These are phyloP conservation scores for Aspergillus fumigatiaffinis DNA, from an alignment of 2,329 filamentous ascomycete genomes.

Conservation along the genomic window DNA sequence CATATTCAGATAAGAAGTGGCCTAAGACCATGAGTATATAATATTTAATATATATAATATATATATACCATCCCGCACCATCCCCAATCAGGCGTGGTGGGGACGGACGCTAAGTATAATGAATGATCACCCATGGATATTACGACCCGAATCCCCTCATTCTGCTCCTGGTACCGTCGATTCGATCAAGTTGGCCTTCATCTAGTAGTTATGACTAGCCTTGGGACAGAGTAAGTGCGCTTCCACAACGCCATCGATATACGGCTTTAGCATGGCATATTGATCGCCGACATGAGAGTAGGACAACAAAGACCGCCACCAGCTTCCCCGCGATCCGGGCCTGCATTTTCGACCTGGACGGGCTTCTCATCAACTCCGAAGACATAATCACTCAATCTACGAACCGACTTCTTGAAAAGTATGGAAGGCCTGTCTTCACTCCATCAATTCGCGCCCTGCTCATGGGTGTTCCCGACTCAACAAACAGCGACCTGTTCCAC, in stretches of 20 bases:
- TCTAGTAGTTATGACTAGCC: not conserved
- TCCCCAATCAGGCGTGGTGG: not conserved
- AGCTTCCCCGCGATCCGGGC: slow-evolving; percentile 25
- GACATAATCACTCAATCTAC: slow-evolving; percentile 25
- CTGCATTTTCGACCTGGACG: slow-evolving; percentile 35
- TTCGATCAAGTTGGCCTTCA: too few relatives aligned
- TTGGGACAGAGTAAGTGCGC: not conserved
- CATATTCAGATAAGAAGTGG: too few relatives aligned
- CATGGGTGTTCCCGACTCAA: slow-evolving; percentile 22
- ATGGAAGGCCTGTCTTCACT: slow-evolving; percentile 13
- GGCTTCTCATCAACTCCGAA: slow-evolving; percentile 33
- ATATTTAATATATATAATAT: too few relatives aligned
- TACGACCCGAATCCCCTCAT: not conserved
- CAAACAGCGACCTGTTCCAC: slow-evolving; percentile 25
- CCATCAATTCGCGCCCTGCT: slow-evolving; percentile 18
- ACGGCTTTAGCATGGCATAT: too few relatives aligned
- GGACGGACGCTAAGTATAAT: not conserved
- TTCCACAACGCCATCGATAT: too few relatives aligned
- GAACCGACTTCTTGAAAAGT: slow-evolving; percentile 18
- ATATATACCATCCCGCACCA: not conserved
- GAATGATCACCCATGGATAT: not conserved
- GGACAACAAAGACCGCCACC: slow-evolving; percentile 2
- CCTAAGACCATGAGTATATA: too few relatives aligned
- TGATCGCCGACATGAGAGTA: too few relatives aligned
- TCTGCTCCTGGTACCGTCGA: too few relatives aligned